Conservation (phyloP, 2,329 filamentous ascomycete genomes). For the Cladophialophora bantiana region DNA sequence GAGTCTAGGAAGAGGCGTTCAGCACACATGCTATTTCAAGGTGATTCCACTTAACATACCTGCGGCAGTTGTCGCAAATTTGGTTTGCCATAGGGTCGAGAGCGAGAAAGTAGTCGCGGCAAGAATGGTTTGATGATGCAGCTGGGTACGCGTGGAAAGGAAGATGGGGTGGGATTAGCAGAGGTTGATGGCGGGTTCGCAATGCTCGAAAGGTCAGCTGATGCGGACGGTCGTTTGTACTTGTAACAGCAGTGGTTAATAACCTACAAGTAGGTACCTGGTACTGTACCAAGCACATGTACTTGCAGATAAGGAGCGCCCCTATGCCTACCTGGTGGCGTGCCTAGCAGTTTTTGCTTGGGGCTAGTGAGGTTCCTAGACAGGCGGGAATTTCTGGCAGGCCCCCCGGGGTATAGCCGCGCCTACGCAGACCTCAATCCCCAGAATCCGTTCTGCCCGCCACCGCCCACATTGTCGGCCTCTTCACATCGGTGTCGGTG, state of each 20-base stretch:
- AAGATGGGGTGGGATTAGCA: background rate
- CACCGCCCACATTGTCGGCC: background rate
- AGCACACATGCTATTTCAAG: background rate
- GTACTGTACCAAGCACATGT: background rate
- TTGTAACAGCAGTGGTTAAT: too few species aligned
- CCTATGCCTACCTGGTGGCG: too few species aligned
- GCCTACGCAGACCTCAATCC: background rate
- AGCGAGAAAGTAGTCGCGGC: background rate
- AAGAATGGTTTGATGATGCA: background rate
- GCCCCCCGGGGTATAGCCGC: background rate
- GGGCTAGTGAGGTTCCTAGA: too few species aligned
- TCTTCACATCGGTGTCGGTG: background rate
- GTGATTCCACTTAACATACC: background rate
- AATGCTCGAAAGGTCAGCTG: background rate
- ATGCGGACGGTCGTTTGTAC: background rate
- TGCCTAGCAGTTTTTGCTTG: too few species aligned
- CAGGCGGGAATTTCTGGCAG: too few species aligned
- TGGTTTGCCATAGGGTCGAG: background rate
- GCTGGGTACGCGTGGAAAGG: background rate
- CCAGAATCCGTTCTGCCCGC: background rate
- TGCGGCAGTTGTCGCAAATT: conserved; percentile 12
- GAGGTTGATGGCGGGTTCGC: too few species aligned
- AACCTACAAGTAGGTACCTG: background rate
- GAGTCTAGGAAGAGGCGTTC: background rate
- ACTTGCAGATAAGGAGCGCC: background rate